Base-by-base conservation (phyloP, 2,329 filamentous ascomycete genomes). In the Elsinoe necatrix region DNA sequence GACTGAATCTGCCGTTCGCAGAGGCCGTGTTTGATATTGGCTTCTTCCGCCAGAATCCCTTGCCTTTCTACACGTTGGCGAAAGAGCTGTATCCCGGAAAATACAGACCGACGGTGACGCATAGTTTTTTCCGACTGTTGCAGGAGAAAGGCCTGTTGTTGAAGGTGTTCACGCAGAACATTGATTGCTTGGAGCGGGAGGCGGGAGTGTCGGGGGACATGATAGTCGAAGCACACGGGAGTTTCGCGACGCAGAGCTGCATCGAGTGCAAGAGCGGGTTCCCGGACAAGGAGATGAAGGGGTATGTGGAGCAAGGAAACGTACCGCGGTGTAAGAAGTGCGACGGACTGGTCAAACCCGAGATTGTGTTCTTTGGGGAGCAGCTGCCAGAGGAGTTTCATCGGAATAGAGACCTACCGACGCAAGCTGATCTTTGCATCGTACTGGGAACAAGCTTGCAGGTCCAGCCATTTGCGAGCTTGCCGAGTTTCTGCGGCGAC, bases 131-230 rank as follows among this genome's bases (percentile, higher is more conserved):
- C 65, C 79, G 83, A 12, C 76, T 98, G 21, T 82, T 97, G 14
- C 80, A 91, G 57, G 76, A 84, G 59, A 95, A 95, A 72, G 83
- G 82, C 3, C 75, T 92, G 39, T 75, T 98, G 21, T 75, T 86
- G 62, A 93, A 90, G 76, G 81, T 93, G 55, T 98, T 97, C 71
- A 96, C 93, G 0, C 93, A 98, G 68, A 98, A 98, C 67, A 97
- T 98, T 63, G 93, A 98, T 73, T 95, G 90, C 65, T 79, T 98
- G 11, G 93, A 98, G 72, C 82, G 91, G 20, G 79, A 82, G 63
- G 93, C 92, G 11, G 93, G 93, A 23, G 84, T 98, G 0, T 87
- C 90, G 0, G 78, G 75, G 0, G 83, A 92, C 1, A 84, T 81
- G 70, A 91, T 98, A 51, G 79, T 98, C 29, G 92, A 97, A 72